A percentile compares a stretch with the other conserved stretches of the same genome.
These are phyloP conservation scores for Sutorius australiensis DNA, from an alignment of 768 basidiomycete genomes.

Conservation along the genomic window DNA sequence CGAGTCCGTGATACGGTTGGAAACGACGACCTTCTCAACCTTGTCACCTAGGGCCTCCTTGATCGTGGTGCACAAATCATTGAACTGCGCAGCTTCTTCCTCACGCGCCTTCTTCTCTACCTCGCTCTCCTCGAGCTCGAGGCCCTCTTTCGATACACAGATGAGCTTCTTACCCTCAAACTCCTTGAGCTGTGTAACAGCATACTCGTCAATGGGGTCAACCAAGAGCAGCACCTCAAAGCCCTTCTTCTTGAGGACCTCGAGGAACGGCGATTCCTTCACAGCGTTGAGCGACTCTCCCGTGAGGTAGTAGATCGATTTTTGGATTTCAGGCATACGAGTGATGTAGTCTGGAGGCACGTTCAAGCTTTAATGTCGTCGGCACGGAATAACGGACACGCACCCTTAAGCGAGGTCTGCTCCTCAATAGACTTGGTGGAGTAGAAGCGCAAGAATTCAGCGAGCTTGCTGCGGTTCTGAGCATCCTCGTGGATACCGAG, in stretches of 20 bases:
- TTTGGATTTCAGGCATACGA: slow-evolving; percentile 98
- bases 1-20: slow-evolving; percentile 96
- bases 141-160: slow-evolving; percentile 98
- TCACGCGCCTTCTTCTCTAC: slow-evolving; percentile 94
- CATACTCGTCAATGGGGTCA: slow-evolving; percentile 99
- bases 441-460: slow-evolving; percentile 98
- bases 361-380: not conserved
- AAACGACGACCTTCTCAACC: slow-evolving; percentile 98
- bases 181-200: slow-evolving; percentile 97
- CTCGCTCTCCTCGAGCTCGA: slow-evolving; percentile 98
- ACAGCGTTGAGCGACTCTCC: slow-evolving; percentile 92
- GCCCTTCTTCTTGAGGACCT: slow-evolving; percentile 99
- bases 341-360: slow-evolving; percentile 84
- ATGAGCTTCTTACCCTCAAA: slow-evolving; percentile 97
- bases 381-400: slow-evolving; percentile 12
- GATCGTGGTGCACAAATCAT: slow-evolving; percentile 88
- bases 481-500: slow-evolving; percentile 99
- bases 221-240: slow-evolving; percentile 97
- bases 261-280: slow-evolving; percentile 96
- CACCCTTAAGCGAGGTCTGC: slow-evolving; percentile 89
- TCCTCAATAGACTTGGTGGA: slow-evolving; percentile 93
- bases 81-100: slow-evolving; percentile 76
- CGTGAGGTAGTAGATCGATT: slow-evolving; percentile 98
- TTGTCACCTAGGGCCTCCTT: slow-evolving; percentile 99
- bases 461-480: slow-evolving; percentile 98